Evolutionary conservation across 2,329 filamentous ascomycete species (phyloP), one percentile per base, ranked within the genome.

Genomic region (Thelonectria discophora): DNA sequence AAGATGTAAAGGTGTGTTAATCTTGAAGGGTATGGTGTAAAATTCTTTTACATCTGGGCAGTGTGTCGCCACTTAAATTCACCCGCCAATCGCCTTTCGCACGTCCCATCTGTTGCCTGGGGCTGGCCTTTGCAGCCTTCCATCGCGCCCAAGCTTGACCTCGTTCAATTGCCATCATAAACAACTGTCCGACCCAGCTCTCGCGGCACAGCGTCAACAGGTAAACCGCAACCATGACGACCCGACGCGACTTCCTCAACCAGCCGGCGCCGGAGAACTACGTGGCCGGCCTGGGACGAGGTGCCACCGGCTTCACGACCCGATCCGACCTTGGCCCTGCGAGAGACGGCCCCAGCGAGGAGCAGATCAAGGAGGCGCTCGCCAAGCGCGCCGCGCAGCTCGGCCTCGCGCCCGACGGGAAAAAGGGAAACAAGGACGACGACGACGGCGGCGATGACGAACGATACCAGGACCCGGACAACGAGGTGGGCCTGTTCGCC

Each of bases 281-380:
- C 74, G 94, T 99, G 66, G 95, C 95, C 66, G 95, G 95, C 86
- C 89, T 99, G 65, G 95, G 95, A 79, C 91, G 96, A 84, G 95
- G 95, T 80, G 96, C 96, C 20, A 99, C 95, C 8, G 95, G 96
- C 63, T 99, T 99, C 81, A 98, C 95, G 15, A 99, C 95, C 42
- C 89, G 96, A 73, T 98, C 94, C 59, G 95, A 99, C 85, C 84
- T 99, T 60, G 95, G 96, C 60, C 95, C 96, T 52, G 94, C 94
- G 61, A 88, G 94, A 72, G 94, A 97, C 81, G 95, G 95, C 15
- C 95, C 95, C 50, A 97, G 92, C 63, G 94, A 97, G 72, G 95
- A 99, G 76, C 94, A 98, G 80, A 97, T 99, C 80, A 97, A 98
- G 78, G 95, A 97, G 77, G 94, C 93, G 64, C 90, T 99, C 70